A percentile compares a stretch with the other conserved stretches of the same genome.
Evolutionary conservation across 1,284 basidiomycete genomes (phyloP).

Genomic region (Rhizoctonia solani): DNA sequence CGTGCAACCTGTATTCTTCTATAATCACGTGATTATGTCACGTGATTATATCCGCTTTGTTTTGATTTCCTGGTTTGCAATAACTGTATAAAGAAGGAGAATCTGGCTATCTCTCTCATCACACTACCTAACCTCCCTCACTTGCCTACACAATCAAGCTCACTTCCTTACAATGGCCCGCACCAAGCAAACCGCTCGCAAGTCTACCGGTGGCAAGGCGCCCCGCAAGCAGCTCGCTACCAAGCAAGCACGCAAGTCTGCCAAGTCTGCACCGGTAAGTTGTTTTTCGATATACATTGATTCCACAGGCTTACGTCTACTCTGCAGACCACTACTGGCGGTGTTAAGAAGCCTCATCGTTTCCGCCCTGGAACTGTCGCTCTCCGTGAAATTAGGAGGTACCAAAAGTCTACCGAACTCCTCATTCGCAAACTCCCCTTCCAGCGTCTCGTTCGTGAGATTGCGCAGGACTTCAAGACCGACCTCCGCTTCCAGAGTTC

Average conservation of each 20-base stretch:
- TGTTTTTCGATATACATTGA: background rate
- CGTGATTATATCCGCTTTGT: background rate
- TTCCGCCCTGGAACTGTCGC: conserved; percentile 61
- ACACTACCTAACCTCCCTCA: background rate
- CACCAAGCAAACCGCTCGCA: conserved; percentile 65
- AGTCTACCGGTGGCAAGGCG: conserved; percentile 62
- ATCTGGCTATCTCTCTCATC: background rate
- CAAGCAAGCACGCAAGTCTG: conserved; percentile 42
- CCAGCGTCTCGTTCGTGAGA: conserved; percentile 62
- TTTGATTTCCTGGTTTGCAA: background rate
- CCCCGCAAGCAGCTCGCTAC: conserved; percentile 55
- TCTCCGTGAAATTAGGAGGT: conserved; percentile 58
- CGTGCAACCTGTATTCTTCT: background rate
- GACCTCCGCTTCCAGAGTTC: conserved; percentile 72
- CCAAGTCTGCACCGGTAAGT: conserved; percentile 40
- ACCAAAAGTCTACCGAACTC: conserved; percentile 56
- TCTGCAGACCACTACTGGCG: conserved; percentile 53
- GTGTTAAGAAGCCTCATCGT: conserved; percentile 64
- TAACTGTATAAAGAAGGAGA: conserved; percentile 25
- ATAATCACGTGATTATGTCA: background rate
- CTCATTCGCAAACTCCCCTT: conserved; percentile 57
- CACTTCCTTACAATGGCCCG: conserved; percentile 44
- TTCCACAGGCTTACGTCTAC: conserved; percentile 39
- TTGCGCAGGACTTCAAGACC: conserved; percentile 62
- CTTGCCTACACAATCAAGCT: background rate